phyloP scores from a whole-genome alignment of 495 filamentous ascomycete species.

The Aspergillus haitiensis region DNA sequence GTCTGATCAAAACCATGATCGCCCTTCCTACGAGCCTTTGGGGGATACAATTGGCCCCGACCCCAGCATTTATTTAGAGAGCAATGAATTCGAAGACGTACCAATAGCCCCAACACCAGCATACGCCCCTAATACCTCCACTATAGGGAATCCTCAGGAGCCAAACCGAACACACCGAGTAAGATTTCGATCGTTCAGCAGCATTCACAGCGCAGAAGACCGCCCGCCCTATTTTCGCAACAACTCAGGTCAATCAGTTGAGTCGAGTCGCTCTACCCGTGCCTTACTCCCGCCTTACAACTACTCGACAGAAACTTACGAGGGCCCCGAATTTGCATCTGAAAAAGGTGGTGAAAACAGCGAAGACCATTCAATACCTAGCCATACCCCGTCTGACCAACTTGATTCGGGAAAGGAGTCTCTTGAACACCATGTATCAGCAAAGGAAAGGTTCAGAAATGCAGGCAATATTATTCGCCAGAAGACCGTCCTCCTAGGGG shows the following conservation, averaged over 20 bases:
- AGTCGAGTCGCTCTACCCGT: slow-evolving; percentile 17
- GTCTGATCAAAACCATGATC: slow-evolving; percentile 9
- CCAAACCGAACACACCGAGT: slow-evolving; percentile 11
- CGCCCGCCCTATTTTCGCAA: slow-evolving; percentile 21
- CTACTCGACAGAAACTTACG: slow-evolving; percentile 3
- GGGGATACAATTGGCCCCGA: slow-evolving; percentile 7
- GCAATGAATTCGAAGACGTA: neutral
- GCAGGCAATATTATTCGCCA: slow-evolving; percentile 40
- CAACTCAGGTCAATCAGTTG: slow-evolving; percentile 23
- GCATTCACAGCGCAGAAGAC: slow-evolving; percentile 8
- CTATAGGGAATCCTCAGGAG: neutral
- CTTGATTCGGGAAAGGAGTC: neutral
- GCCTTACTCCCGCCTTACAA: slow-evolving; percentile 13
- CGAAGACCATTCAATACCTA: neutral
- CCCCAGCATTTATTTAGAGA: neutral
- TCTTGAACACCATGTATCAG: slow-evolving; percentile 23
- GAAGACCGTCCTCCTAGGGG: slow-evolving; percentile 35
- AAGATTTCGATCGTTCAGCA: slow-evolving; percentile 26
- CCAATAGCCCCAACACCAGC: neutral
- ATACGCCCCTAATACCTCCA: neutral
- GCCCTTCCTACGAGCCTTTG: slow-evolving; percentile 10
- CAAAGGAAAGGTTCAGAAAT: slow-evolving; percentile 33
- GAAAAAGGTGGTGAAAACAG: neutral
- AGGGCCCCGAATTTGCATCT: neutral
- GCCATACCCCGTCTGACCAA: neutral